Evolutionary conservation across 1,284 basidiomycete species (phyloP).

Genomic region (Leccinum griseonigrum): DNA sequence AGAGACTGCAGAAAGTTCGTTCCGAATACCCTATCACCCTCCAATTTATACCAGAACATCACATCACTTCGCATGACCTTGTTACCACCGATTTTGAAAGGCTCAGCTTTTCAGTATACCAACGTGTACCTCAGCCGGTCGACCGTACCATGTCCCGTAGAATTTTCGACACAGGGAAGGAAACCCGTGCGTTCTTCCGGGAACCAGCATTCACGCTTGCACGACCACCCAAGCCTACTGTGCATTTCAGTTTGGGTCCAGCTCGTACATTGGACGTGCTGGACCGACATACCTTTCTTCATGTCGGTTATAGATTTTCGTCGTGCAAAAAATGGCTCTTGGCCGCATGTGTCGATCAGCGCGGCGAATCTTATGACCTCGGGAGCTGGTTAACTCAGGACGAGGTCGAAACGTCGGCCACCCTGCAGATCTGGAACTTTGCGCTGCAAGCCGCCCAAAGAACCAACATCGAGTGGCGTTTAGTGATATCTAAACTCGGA

Average conservation of each 20-base stretch:
- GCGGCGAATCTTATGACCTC: conserved; percentile 68
- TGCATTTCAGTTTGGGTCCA: conserved; percentile 45
- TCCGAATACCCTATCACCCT: conserved; percentile 49
- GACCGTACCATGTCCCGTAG: conserved; percentile 57
- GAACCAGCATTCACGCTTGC: conserved; percentile 66
- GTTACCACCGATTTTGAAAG: conserved; percentile 26
- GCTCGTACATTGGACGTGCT: conserved; percentile 60
- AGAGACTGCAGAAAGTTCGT: conserved; percentile 49
- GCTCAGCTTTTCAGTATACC: conserved; percentile 64
- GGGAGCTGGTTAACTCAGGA: conserved; percentile 61
- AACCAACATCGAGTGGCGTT: conserved; percentile 75
- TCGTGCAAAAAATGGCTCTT: conserved; percentile 70
- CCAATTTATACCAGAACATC: conserved; percentile 68
- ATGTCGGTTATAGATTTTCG: conserved; percentile 70
- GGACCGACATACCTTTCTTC: conserved; percentile 68
- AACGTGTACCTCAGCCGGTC: conserved; percentile 61
- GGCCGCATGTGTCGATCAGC: conserved; percentile 72
- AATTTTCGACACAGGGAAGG: conserved; percentile 42
- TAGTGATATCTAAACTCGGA: conserved; percentile 69
- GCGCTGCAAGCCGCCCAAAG: conserved; percentile 54
- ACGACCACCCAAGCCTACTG: conserved; percentile 42
- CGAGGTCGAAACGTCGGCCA: conserved; percentile 42
- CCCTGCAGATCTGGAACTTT: conserved; percentile 67
- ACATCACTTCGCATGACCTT: conserved; percentile 39
- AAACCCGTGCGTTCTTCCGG: conserved; percentile 50